Percentiles rank a stretch among this genome's conserved stretches.
These are phyloP conservation scores for Tylopilus rubrobrunneus DNA, from an alignment of 768 basidiomycete species.

Conservation along the genomic window DNA sequence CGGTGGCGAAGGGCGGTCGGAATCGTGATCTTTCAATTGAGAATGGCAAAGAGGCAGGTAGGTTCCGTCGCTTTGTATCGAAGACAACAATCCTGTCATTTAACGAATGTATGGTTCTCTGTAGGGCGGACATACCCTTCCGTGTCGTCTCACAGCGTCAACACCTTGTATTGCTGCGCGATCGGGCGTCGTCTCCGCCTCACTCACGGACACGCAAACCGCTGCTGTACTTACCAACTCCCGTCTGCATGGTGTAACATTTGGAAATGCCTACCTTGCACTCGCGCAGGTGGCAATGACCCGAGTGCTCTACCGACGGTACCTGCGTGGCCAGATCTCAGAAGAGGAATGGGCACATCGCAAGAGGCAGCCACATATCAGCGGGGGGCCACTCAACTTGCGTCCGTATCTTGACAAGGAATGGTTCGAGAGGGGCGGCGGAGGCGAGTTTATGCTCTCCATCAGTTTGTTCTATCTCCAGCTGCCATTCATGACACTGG, in stretches of 20 bases:
- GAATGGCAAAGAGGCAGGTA: conserved; percentile 36
- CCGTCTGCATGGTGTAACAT: conserved; percentile 41
- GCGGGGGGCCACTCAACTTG: conserved; percentile 39
- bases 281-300: conserved; percentile 52
- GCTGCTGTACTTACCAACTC: conserved; percentile 37
- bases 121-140: conserved; percentile 58
- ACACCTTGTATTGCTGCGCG: conserved; percentile 37
- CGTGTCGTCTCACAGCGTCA: conserved; percentile 36
- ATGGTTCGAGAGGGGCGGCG: conserved; percentile 46
- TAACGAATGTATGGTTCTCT: background rate
- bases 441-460: conserved; percentile 37
- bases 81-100: background rate
- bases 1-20: conserved; percentile 48
- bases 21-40: conserved; percentile 32
- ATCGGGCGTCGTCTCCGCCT: conserved; percentile 22
- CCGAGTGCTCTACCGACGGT: conserved; percentile 46
- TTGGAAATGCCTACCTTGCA: conserved; percentile 48
- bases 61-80: background rate
- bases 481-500: conserved; percentile 47
- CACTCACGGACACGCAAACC: conserved; percentile 32
- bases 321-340: background rate
- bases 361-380: background rate
- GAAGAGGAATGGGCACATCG: conserved; percentile 1
- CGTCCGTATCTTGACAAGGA: conserved; percentile 44
- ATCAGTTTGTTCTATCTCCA: conserved; percentile 43